Conservation (phyloP, 805 yeast species). For the Candida michaelii region DNA sequence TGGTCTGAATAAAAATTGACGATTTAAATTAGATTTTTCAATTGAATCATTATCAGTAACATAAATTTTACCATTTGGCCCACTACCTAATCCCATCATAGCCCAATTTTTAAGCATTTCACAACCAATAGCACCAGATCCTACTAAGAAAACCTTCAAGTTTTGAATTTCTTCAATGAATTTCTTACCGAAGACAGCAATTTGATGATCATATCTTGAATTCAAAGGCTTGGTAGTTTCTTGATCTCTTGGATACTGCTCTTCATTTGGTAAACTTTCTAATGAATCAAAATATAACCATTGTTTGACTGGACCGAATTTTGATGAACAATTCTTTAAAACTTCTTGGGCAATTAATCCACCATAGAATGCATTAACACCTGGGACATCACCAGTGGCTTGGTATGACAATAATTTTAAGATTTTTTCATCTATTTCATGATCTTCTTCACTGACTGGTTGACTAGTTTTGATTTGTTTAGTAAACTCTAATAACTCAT, state of each 20-base stretch:
- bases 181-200: constrained; percentile 86
- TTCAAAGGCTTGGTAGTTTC: constrained; percentile 73
- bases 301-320: constrained; percentile 91
- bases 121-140: constrained; percentile 98
- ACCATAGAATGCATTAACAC: constrained; percentile 85
- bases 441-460: constrained; percentile 56
- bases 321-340: constrained; percentile 91
- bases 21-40: constrained; percentile 92
- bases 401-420: constrained; percentile 76
- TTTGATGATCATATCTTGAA: constrained; percentile 90
- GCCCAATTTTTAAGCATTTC: constrained; percentile 99
- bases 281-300: constrained; percentile 91
- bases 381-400: constrained; percentile 90
- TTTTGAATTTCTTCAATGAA: constrained; percentile 75
- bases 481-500: constrained; percentile 59
- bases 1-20: constrained; percentile 94
- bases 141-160: constrained; percentile 84
- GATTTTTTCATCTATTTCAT: constrained; percentile 58
- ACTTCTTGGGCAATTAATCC: constrained; percentile 97
- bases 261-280: constrained; percentile 76
- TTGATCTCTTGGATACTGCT: constrained; percentile 59
- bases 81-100: constrained; percentile 90
- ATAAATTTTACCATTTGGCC: constrained; percentile 78
- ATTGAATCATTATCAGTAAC: constrained; percentile 94
- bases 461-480: constrained; percentile 56